Percentiles rank a stretch among this genome's conserved stretches.
Evolutionary conservation across 78 protist genomes (phyloP).

Genomic region (Ministeria vibrans): DNA sequence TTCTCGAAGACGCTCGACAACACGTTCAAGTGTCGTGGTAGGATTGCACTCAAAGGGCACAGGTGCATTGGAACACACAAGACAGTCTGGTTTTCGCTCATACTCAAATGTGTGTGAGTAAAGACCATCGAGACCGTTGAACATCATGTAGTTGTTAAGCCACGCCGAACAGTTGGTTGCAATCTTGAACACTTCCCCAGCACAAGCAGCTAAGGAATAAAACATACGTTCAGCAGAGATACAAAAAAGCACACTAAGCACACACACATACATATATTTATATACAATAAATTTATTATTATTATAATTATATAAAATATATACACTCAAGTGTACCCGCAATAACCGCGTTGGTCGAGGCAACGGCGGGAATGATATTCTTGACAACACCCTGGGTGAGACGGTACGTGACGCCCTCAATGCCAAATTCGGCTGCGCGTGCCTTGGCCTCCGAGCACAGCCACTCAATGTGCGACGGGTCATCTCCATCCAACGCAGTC

Average conservation of each 20-base stretch:
- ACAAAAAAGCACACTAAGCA: too few species aligned
- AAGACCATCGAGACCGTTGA: conserved; percentile 65
- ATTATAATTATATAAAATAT: too few species aligned
- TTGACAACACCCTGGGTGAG: conserved; percentile 88
- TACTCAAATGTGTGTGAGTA: conserved; percentile 72
- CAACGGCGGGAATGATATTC: conserved; percentile 96
- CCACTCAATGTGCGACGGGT: conserved; percentile 87
- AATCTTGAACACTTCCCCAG: conserved; percentile 83
- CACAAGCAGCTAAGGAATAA: conserved; percentile 60
- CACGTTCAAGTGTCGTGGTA: not conserved
- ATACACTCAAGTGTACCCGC: conserved; percentile 75
- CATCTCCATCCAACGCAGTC: conserved; percentile 72
- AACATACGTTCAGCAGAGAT: not conserved
- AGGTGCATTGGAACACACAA: conserved; percentile 56
- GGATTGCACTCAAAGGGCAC: not conserved
- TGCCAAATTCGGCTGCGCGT: conserved; percentile 79
- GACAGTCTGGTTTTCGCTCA: conserved; percentile 62
- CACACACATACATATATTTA: too few species aligned
- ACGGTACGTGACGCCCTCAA: conserved; percentile 82
- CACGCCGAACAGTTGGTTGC: conserved; percentile 47
- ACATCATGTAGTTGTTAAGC: conserved; percentile 76
- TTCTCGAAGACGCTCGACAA: conserved; percentile 26
- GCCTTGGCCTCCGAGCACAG: conserved; percentile 44
- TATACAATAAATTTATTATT: too few species aligned
- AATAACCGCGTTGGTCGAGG: conserved; percentile 94